phyloP scores from a whole-genome alignment of 192 early-diverging fungal species.

The Podila clonocystis region DNA sequence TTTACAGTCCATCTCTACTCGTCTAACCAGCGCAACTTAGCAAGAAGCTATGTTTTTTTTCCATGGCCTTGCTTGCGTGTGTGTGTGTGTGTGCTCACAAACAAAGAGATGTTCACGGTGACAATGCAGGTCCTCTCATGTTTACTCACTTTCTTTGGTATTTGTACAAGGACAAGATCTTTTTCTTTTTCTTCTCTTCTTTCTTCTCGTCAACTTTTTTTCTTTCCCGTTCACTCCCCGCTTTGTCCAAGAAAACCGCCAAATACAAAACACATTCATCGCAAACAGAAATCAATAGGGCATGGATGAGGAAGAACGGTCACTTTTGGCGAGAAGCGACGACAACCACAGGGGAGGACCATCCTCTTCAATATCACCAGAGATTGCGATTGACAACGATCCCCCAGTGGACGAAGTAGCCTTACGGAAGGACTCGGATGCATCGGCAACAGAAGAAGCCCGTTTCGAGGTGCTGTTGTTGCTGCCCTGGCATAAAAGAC shows the following conservation, averaged over 20 bases:
- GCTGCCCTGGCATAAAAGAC: slow-evolving; percentile 1
- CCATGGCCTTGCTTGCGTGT: too few species aligned
- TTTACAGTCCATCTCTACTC: too few species aligned
- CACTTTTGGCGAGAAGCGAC: background rate
- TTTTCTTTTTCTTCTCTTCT: background rate
- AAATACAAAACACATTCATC: too few species aligned
- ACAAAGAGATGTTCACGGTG: too few species aligned
- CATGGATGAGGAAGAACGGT: background rate
- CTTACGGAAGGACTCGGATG: background rate
- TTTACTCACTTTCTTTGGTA: too few species aligned
- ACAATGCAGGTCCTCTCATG: too few species aligned
- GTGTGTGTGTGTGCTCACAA: too few species aligned
- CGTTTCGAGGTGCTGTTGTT: background rate
- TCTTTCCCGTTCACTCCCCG: background rate
- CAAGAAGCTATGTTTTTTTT: too few species aligned
- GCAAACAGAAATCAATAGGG: too few species aligned
- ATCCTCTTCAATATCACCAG: background rate
- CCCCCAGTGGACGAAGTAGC: too few species aligned
- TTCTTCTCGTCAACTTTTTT: background rate
- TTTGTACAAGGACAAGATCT: background rate
- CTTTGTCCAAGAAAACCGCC: background rate
- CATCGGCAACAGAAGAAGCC: background rate
- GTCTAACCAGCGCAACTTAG: too few species aligned
- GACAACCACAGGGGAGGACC: background rate
- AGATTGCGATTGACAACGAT: too few species aligned